Evolutionary conservation across 495 filamentous ascomycete genomes (phyloP).

Genomic region (Daldinia loculata): DNA sequence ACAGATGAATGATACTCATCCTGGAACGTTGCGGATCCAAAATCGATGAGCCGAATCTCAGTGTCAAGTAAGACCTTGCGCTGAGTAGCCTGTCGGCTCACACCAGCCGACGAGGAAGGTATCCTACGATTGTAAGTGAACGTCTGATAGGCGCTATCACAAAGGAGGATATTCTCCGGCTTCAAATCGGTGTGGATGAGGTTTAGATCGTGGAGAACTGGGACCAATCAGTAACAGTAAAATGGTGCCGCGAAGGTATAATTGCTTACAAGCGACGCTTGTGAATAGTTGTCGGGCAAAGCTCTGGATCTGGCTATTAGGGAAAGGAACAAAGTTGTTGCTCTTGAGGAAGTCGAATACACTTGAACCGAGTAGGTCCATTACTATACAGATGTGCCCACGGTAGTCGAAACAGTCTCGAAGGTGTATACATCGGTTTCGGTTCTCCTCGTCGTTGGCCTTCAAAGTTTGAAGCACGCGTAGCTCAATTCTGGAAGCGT

Average conservation of each 20-base stretch:
- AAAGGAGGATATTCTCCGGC: constrained; percentile 96
- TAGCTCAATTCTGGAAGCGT: constrained; percentile 95
- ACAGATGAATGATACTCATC: constrained; percentile 99
- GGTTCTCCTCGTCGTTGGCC: constrained; percentile 88
- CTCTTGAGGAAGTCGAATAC: constrained; percentile 98
- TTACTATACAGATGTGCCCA: constrained; percentile 99
- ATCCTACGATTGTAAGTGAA: constrained; percentile 97
- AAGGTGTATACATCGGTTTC: constrained; percentile 96
- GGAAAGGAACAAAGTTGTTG: constrained; percentile 94
- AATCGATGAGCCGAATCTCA: constrained; percentile 97
- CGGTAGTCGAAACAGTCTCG: constrained; percentile 97
- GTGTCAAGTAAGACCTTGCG: constrained; percentile 90
- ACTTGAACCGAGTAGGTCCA: constrained; percentile 93
- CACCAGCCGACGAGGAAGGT: constrained; percentile 85
- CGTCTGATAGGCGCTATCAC: constrained; percentile 88
- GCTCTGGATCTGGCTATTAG: constrained; percentile 97
- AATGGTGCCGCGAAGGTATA: background rate
- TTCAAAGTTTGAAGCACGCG: constrained; percentile 90
- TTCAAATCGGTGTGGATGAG: constrained; percentile 98
- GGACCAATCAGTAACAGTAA: constrained; percentile 38
- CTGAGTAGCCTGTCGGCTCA: constrained; percentile 79
- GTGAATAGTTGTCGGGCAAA: constrained; percentile 96
- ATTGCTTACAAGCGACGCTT: constrained; percentile 92
- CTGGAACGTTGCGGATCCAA: constrained; percentile 96
- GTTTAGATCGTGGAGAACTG: constrained; percentile 96